These are phyloP conservation scores for Fusarium verrucosum DNA, from an alignment of 2,329 filamentous ascomycete genomes.

Conservation along the genomic window DNA sequence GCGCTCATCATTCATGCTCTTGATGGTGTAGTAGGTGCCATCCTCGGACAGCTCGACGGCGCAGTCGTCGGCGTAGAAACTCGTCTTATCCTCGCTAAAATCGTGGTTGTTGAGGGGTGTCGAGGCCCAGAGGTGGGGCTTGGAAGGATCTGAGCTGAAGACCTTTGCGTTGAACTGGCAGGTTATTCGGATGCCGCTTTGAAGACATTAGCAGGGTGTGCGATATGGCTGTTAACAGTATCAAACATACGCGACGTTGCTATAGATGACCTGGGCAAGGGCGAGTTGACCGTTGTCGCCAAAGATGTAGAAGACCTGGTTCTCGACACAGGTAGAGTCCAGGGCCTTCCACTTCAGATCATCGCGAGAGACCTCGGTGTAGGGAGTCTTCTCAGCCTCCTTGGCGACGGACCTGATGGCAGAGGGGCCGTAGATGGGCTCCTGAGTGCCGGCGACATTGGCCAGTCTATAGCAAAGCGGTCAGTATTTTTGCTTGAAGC, in stretches of 20 bases:
- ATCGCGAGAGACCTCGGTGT: constrained; percentile 79
- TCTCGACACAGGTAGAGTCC: constrained; percentile 91
- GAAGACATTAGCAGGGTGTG: constrained; percentile 22
- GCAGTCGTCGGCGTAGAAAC: constrained; percentile 87
- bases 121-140: constrained; percentile 83
- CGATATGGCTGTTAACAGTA: not conserved
- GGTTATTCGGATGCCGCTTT: constrained; percentile 87
- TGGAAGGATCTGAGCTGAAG: constrained; percentile 77
- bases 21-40: constrained; percentile 84
- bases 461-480: constrained; percentile 61
- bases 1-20: constrained; percentile 83
- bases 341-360: constrained; percentile 85
- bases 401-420: constrained; percentile 87
- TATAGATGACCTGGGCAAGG: constrained; percentile 94
- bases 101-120: constrained; percentile 80
- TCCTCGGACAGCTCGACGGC: constrained; percentile 88
- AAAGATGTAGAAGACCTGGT: constrained; percentile 91
- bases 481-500: constrained; percentile 30
- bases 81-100: constrained; percentile 84
- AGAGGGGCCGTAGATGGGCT: constrained; percentile 91
- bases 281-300: constrained; percentile 79
- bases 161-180: constrained; percentile 95
- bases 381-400: constrained; percentile 80
- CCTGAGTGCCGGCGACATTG: constrained; percentile 92
- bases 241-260: constrained; percentile 84